Evolutionary conservation across 805 yeast species (phyloP).

Genomic region (Yarrowia keelungensis): DNA sequence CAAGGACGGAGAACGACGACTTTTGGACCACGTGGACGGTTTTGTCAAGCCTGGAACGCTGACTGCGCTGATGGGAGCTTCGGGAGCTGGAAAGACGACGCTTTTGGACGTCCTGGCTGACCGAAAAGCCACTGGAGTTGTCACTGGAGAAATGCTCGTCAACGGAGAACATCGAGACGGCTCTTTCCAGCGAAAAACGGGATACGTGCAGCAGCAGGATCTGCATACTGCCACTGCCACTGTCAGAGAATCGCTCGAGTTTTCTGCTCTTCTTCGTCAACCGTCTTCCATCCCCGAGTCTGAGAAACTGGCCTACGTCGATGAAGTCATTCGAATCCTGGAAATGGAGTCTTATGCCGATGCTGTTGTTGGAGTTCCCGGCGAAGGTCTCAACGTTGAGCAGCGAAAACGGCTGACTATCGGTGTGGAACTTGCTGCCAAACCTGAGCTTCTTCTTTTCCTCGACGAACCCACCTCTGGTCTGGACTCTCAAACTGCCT

Average conservation of each 20-base stretch:
- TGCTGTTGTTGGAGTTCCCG: slow-evolving; percentile 12
- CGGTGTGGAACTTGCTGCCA: slow-evolving; percentile 18
- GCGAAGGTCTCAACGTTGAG: slow-evolving; percentile 21
- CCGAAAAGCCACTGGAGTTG: slow-evolving; percentile 20
- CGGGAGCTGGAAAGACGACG: slow-evolving; percentile 11
- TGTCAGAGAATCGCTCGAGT: slow-evolving; percentile 14
- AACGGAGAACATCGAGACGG: slow-evolving; percentile 6
- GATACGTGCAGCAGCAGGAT: slow-evolving; percentile 19
- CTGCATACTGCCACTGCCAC: slow-evolving; percentile 17
- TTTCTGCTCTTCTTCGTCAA: slow-evolving; percentile 20
- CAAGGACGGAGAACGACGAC: slow-evolving; percentile 58
- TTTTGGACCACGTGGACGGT: slow-evolving; percentile 50
- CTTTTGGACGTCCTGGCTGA: slow-evolving; percentile 21
- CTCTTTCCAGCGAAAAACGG: slow-evolving; percentile 22
- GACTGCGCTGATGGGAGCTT: slow-evolving; percentile 11
- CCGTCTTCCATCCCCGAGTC: neutral
- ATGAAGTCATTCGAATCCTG: slow-evolving; percentile 16
- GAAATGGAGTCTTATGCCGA: slow-evolving; percentile 17
- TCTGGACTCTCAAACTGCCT: slow-evolving; percentile 55
- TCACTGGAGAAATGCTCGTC: slow-evolving; percentile 17
- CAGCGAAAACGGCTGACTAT: slow-evolving; percentile 21
- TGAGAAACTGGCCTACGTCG: slow-evolving; percentile 16
- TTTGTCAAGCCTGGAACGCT: slow-evolving; percentile 23
- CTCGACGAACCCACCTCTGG: slow-evolving; percentile 13
- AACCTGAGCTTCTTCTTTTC: slow-evolving; percentile 10